phyloP scores from a whole-genome alignment of 2,329 filamentous ascomycete species.

The Cercospora zeina region DNA sequence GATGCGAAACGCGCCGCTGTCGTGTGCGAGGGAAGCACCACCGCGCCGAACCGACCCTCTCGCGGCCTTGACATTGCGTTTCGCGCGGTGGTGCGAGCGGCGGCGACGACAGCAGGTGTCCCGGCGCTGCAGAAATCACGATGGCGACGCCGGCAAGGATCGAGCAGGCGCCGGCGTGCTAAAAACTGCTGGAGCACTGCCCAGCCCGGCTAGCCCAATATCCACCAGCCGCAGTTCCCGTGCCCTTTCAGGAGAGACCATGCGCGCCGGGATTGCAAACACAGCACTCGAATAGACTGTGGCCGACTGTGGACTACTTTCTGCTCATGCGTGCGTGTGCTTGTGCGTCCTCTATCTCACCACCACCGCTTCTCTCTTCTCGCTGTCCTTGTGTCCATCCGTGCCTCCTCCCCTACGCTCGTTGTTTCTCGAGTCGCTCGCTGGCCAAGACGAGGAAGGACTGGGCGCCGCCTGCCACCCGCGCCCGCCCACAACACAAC shows the following conservation, averaged over 20 bases:
- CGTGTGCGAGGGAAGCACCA: neutral
- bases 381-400: neutral
- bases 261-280: neutral
- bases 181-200: slow-evolving; percentile 1
- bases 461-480: neutral
- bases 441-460: neutral
- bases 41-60: too few relatives aligned
- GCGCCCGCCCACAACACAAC: neutral
- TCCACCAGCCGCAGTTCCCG: slow-evolving; percentile 1
- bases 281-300: neutral
- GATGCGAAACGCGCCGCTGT: slow-evolving; percentile 13
- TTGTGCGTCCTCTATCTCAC: neutral
- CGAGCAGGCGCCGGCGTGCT: neutral
- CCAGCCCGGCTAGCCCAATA: slow-evolving; percentile 1
- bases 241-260: neutral
- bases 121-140: slow-evolving; percentile 5
- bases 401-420: neutral
- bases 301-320: slow-evolving; percentile 3
- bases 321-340: neutral
- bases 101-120: neutral
- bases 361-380: neutral
- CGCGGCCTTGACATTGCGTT: slow-evolving; percentile 3
- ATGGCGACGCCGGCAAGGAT: slow-evolving; percentile 1
- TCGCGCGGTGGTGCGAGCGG: slow-evolving; percentile 5
- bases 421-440: neutral